Conservation (phyloP, 1,284 basidiomycete genomes). For the Rhodotorula sp. region DNA sequence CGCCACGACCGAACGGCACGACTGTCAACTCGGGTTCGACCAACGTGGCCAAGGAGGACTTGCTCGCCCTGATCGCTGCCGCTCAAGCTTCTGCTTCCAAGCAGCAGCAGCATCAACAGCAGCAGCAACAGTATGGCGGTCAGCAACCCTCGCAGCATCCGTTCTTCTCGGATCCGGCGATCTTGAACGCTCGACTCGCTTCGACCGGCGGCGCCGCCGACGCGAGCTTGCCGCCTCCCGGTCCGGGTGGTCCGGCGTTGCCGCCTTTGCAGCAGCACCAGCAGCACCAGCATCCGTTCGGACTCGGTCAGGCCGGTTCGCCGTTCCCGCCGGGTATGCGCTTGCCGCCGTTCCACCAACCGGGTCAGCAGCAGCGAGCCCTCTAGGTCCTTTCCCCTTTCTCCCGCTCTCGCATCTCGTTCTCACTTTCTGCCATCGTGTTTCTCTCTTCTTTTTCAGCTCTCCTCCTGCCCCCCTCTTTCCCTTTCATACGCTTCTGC, state of each 20-base stretch:
- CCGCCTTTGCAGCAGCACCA: slow-evolving; percentile 14
- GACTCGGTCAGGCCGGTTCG: neutral
- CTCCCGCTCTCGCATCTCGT: neutral
- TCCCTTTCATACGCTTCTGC: neutral
- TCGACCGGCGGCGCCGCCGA: slow-evolving; percentile 2
- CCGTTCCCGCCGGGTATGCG: slow-evolving; percentile 19
- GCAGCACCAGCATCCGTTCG: slow-evolving; percentile 8
- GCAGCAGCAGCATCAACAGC: slow-evolving; percentile 21
- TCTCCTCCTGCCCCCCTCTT: neutral
- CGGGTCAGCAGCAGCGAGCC: slow-evolving; percentile 3
- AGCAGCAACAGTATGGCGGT: neutral
- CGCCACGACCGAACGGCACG: slow-evolving; percentile 22
- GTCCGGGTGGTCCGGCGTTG: neutral
- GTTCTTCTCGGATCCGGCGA: slow-evolving; percentile 40
- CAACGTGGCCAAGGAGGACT: slow-evolving; percentile 36
- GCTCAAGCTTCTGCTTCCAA: slow-evolving; percentile 32
- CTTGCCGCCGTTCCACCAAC: slow-evolving; percentile 6
- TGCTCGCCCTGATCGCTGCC: slow-evolving; percentile 37
- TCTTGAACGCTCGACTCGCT: slow-evolving; percentile 35
- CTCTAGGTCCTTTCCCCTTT: neutral
- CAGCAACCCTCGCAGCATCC: slow-evolving; percentile 18
- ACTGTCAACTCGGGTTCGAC: slow-evolving; percentile 6
- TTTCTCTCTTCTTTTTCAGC: neutral
- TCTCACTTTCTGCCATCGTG: too few species aligned
- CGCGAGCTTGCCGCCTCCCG: slow-evolving; percentile 5